Conservation (phyloP, 1,284 basidiomycete species). For the Irpex sp. region DNA sequence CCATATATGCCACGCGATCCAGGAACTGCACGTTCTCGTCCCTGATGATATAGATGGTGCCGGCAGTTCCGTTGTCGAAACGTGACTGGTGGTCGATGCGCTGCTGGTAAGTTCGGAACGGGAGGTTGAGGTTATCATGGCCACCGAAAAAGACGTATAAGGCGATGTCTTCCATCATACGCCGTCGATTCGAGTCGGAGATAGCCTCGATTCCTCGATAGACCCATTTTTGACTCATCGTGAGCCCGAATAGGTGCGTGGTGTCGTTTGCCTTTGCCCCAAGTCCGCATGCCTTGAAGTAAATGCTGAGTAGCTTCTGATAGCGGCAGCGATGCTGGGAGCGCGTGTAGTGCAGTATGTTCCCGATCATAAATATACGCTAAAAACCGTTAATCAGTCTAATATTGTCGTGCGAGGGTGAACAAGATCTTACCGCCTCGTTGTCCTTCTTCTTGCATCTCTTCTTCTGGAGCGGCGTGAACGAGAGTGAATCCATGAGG, state of each 20-base stretch:
- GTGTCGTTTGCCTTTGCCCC: slow-evolving; percentile 25
- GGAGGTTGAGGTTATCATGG: slow-evolving; percentile 37
- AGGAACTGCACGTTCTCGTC: slow-evolving; percentile 16
- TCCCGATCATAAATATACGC: slow-evolving; percentile 24
- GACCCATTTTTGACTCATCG: slow-evolving; percentile 29
- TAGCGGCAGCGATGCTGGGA: slow-evolving; percentile 25
- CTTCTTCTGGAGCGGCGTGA: slow-evolving; percentile 15
- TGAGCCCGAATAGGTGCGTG: slow-evolving; percentile 22
- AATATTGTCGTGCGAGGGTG: neutral
- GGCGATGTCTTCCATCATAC: slow-evolving; percentile 13
- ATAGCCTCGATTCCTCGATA: slow-evolving; percentile 6
- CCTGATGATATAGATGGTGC: slow-evolving; percentile 30
- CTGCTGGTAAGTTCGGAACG: slow-evolving; percentile 33
- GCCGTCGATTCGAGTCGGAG: neutral
- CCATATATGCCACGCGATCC: slow-evolving; percentile 18
- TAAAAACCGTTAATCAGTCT: slow-evolving; percentile 11
- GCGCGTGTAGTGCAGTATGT: slow-evolving; percentile 24
- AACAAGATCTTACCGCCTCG: slow-evolving; percentile 18
- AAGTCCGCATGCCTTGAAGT: slow-evolving; percentile 24
- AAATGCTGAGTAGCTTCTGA: slow-evolving; percentile 28
- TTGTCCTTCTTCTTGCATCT: slow-evolving; percentile 26
- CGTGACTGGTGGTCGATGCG: slow-evolving; percentile 29
- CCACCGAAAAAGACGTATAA: slow-evolving; percentile 24
- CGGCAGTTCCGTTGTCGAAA: slow-evolving; percentile 34
- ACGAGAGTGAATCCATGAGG: slow-evolving; percentile 18